These are phyloP conservation scores for Plicaturopsis crispa DNA, from an alignment of 768 basidiomycete genomes.

Conservation along the genomic window DNA sequence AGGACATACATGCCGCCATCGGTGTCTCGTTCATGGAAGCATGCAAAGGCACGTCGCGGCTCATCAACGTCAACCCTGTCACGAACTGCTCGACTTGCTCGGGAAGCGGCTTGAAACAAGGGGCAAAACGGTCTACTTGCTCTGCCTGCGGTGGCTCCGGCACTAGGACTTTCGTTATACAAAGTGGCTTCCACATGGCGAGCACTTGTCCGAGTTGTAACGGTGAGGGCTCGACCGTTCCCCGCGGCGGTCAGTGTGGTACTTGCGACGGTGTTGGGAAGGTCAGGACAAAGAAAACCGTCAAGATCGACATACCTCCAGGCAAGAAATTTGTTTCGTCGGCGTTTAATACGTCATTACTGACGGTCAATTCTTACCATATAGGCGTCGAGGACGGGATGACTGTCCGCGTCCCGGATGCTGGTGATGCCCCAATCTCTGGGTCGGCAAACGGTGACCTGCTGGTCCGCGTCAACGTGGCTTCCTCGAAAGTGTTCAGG, in stretches of 20 bases:
- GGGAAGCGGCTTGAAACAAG: conserved; percentile 81
- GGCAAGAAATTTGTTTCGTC: conserved; percentile 40
- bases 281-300: conserved; percentile 68
- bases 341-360: not conserved
- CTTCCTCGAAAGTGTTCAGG: conserved; percentile 75
- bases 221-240: conserved; percentile 76
- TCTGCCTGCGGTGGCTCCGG: conserved; percentile 80
- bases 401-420: conserved; percentile 72
- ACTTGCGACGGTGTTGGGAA: conserved; percentile 84
- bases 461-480: conserved; percentile 78
- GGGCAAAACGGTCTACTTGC: conserved; percentile 78
- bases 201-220: conserved; percentile 80
- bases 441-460: conserved; percentile 81
- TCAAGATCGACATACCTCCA: conserved; percentile 79
- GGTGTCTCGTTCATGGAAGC: conserved; percentile 86
- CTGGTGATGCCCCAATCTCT: conserved; percentile 78
- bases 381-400: conserved; percentile 93
- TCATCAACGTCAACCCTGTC: conserved; percentile 72
- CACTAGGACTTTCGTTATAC: conserved; percentile 80
- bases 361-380: conserved; percentile 3
- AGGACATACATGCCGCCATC: conserved; percentile 74
- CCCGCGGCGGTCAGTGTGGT: conserved; percentile 70
- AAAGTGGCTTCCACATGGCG: conserved; percentile 95
- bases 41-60: conserved; percentile 80
- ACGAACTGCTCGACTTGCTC: conserved; percentile 79